phyloP scores from a whole-genome alignment of 2,329 filamentous ascomycete species.

The Colletotrichum shisoi region DNA sequence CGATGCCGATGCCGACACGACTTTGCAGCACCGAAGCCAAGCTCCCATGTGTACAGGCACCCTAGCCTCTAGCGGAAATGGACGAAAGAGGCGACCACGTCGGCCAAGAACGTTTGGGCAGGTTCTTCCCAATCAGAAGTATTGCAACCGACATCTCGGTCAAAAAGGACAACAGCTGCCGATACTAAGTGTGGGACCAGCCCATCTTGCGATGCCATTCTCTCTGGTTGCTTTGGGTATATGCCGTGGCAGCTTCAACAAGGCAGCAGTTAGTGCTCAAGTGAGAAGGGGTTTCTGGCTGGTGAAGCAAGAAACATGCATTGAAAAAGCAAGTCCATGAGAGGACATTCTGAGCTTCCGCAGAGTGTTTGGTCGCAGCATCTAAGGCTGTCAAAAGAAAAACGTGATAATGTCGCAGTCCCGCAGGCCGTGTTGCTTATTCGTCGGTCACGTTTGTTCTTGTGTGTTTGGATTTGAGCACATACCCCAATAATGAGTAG shows the following conservation, averaged over 20 bases:
- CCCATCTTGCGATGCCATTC: not conserved
- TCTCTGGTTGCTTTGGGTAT: not conserved
- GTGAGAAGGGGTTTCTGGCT: not conserved
- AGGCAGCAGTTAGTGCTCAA: not conserved
- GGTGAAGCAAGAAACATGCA: not conserved
- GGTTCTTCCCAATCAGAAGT: not conserved
- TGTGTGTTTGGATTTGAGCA: not conserved
- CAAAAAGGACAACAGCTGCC: not conserved
- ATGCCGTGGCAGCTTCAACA: not conserved
- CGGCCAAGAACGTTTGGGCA: not conserved
- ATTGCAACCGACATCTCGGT: not conserved
- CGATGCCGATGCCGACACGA: not conserved
- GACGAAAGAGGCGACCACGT: not conserved
- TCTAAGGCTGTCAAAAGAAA: not conserved
- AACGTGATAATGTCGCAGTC: not conserved
- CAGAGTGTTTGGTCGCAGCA: not conserved
- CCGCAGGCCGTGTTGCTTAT: constrained; percentile 5
- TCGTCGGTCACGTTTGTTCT: not conserved
- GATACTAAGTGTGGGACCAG: not conserved
- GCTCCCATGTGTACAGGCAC: not conserved
- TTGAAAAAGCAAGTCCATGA: not conserved
- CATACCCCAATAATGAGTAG: not conserved
- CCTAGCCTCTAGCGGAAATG: not conserved
- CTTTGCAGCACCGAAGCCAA: not conserved
- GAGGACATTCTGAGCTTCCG: not conserved